Evolutionary conservation across 768 basidiomycete species (phyloP), one percentile per base, ranked within the genome.

Genomic region (Lentinula guzmanii): DNA sequence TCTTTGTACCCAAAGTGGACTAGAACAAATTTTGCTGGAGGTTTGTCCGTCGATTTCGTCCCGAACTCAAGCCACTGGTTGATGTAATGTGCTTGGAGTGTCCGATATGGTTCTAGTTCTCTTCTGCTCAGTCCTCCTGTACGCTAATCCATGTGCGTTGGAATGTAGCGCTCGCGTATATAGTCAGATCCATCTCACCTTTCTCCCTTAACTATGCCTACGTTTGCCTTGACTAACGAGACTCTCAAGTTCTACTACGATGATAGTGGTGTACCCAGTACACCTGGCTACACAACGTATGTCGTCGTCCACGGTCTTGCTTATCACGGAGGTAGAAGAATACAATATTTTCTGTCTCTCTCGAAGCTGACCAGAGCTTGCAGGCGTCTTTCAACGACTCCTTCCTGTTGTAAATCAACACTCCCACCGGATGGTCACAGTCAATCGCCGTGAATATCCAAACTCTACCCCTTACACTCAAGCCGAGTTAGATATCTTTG

Each of bases 371-470:
- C 21, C n/a, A 8, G n/a, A n/a, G 24, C 21, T 34, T 6, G 41
- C 4, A 48, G 58, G 46, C 8, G 9, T 51, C 4, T 60, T 60
- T 18, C 10, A 34, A 21, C 28, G 16, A 5, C 16, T 60, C 16
- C 34, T 51, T 35, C 43, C 58, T 5, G 33, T 60, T 39, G 58
- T 21, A 21, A 10, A 35, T 10, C 28, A 52, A 15, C 60, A 35
- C 24, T 54, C 62, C 1, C 53, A 52, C 18, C 71, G 75, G 11
- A 43, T 71, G 5, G 70, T 76, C 31, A 61, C 63, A 16, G 53
- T 75, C n/a, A 75, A 75, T 52, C 70, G 74, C n/a, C 70, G 75
- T 6, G 67, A 70, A 42, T 75, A 75, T 57, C 71, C 69, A 0
- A 71, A 70, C 1, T 70, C 73, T 21, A 72, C 72, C 1, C 69